phyloP scores from a whole-genome alignment of 192 early-diverging fungal species.

The Linnemannia zychae region DNA sequence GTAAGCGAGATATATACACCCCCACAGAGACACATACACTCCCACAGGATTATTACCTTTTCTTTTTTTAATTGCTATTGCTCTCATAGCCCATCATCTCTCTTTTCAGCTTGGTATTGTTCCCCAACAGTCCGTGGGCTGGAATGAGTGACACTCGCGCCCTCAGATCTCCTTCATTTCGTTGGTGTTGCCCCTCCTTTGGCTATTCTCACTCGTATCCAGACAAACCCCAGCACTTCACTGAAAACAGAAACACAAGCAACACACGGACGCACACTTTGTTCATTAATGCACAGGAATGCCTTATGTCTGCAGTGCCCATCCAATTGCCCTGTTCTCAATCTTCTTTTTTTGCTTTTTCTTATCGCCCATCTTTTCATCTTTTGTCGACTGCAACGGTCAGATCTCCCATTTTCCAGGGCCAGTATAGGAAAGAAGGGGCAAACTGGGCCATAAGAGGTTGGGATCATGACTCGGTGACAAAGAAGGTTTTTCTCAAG shows the following conservation, averaged over 20 bases:
- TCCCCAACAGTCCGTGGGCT: slow-evolving; percentile 10
- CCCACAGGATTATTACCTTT: not conserved
- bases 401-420: not conserved
- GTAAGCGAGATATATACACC: slow-evolving; percentile 40
- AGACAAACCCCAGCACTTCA: not conserved
- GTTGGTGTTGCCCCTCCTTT: not conserved
- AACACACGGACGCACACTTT: not conserved
- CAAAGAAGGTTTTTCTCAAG: not conserved
- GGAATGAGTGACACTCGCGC: not conserved
- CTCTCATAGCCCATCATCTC: not conserved
- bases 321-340: not conserved
- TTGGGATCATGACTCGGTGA: not conserved
- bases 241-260: not conserved
- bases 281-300: not conserved
- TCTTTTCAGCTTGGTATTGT: not conserved
- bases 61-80: not conserved
- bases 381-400: too few relatives aligned
- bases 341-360: not conserved
- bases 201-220: not conserved
- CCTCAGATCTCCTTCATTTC: not conserved
- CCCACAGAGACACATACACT: not conserved
- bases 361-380: slow-evolving; percentile 2
- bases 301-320: not conserved
- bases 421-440: not conserved
- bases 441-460: not conserved